These are phyloP conservation scores for Isatis lusitanica DNA, from an alignment of 441 rosid species.

Conservation along the genomic window DNA sequence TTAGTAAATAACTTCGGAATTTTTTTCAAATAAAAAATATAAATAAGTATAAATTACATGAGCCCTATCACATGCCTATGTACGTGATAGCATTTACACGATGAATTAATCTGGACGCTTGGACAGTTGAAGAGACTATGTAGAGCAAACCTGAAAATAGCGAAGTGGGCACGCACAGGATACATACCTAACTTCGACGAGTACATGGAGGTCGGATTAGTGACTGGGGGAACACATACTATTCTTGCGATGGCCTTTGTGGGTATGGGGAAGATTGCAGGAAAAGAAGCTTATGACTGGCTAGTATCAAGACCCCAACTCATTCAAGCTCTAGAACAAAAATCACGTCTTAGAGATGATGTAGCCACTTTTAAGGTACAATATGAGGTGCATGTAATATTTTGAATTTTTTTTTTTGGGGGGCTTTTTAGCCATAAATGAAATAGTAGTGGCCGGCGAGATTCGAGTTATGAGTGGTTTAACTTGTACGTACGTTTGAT, in stretches of 20 bases:
- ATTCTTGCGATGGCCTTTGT: not conserved
- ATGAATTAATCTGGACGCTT: not conserved
- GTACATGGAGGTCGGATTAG: conserved; percentile 9
- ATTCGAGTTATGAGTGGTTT: not conserved
- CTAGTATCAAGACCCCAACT: not conserved
- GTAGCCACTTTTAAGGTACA: not conserved
- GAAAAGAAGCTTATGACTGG: not conserved
- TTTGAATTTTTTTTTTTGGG: not conserved
- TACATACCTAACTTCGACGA: not conserved
- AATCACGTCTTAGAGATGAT: not conserved
- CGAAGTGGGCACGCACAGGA: conserved; percentile 1
- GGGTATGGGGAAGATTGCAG: not conserved
- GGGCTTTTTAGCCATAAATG: not conserved
- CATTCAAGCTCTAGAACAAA: not conserved
- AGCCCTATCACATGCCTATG: not conserved
- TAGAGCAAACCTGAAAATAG: not conserved
- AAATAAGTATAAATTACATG: not conserved
- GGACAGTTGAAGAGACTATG: not conserved
- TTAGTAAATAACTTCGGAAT: not conserved
- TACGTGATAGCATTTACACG: not conserved
- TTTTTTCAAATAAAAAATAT: not conserved
- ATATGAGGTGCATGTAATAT: not conserved
- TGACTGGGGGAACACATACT: not conserved
- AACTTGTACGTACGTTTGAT: not conserved
- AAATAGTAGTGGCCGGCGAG: not conserved